Conservation (phyloP, 2,329 filamentous ascomycete genomes). For the Phyllosticta citribraziliensis region DNA sequence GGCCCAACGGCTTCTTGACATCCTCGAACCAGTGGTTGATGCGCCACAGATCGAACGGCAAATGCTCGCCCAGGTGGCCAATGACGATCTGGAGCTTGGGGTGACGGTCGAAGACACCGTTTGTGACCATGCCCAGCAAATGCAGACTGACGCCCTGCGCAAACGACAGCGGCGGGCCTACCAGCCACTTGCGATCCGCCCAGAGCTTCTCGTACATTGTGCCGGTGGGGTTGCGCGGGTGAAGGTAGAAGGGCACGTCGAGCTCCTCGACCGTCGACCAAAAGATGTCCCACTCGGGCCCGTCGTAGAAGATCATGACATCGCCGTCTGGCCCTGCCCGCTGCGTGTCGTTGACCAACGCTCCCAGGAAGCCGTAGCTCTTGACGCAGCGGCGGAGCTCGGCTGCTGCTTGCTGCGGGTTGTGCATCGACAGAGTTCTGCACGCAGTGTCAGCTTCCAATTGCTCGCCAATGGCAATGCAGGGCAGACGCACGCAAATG, state of each 20-base stretch:
- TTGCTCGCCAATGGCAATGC: no score
- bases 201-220: conserved; percentile 19
- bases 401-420: conserved; percentile 21
- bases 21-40: conserved; percentile 37
- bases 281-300: conserved; percentile 22
- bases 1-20: conserved; percentile 27
- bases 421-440: conserved; percentile 23
- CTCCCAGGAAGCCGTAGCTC: conserved; percentile 50
- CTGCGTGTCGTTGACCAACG: conserved; percentile 38
- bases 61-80: conserved; percentile 35
- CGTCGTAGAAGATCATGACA: conserved; percentile 24
- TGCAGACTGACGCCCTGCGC: conserved; percentile 38
- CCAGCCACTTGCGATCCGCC: conserved; percentile 20
- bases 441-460: conserved; percentile 6
- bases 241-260: conserved; percentile 26
- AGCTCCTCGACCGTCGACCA: conserved; percentile 24
- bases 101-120: conserved; percentile 34
- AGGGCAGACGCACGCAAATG: conserved; percentile 26
- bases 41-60: conserved; percentile 34
- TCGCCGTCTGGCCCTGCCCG: conserved; percentile 20
- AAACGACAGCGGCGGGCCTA: conserved; percentile 24
- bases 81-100: conserved; percentile 33
- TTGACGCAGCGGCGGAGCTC: conserved; percentile 22
- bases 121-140: conserved; percentile 36
- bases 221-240: conserved; percentile 24